Percentiles rank a stretch among this genome's conserved stretches.
phyloP scores from a whole-genome alignment of 2,329 filamentous ascomycete species.

The Claviceps africana region DNA sequence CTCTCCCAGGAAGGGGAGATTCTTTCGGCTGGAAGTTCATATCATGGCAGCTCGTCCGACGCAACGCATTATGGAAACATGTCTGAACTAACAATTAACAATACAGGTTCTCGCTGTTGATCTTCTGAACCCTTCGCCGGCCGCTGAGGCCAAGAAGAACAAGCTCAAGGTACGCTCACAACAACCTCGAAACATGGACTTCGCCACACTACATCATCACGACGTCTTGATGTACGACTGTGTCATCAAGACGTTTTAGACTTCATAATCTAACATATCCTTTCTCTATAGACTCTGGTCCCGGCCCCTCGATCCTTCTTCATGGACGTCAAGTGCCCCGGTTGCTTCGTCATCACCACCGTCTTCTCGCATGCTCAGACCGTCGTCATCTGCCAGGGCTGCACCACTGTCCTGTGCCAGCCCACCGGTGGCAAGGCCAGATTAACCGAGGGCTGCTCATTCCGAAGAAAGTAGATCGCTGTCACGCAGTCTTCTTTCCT shows the following conservation, averaged over 20 bases:
- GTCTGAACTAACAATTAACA: conserved; percentile 31
- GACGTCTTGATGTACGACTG: conserved; percentile 1
- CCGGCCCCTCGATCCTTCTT: conserved; percentile 97
- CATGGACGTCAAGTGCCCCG: conserved; percentile 99
- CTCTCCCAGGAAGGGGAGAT: conserved; percentile 5
- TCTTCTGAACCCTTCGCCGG: conserved; percentile 96
- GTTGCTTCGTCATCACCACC: conserved; percentile 99
- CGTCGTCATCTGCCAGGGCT: conserved; percentile 98
- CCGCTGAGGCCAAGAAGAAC: conserved; percentile 98
- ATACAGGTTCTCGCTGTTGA: conserved; percentile 97
- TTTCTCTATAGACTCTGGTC: conserved; percentile 59
- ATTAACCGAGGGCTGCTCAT: conserved; percentile 99
- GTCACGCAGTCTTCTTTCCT: conserved; percentile 32
- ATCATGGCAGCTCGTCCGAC: neutral
- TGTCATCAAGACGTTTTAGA: neutral
- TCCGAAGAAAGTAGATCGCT: conserved; percentile 93
- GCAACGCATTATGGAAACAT: neutral
- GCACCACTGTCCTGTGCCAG: conserved; percentile 99
- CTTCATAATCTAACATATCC: neutral
- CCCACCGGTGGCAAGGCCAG: conserved; percentile 98
- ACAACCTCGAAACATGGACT: conserved; percentile 4
- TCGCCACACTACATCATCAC: conserved; percentile 7
- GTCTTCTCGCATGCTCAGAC: conserved; percentile 99
- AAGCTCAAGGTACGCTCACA: conserved; percentile 82
- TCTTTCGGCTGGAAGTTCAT: conserved; percentile 7